A percentile compares a stretch with the other conserved stretches of the same genome.
These are phyloP conservation scores for Pleurotus citrinopileatus DNA, from an alignment of 768 basidiomycete species.

Conservation along the genomic window DNA sequence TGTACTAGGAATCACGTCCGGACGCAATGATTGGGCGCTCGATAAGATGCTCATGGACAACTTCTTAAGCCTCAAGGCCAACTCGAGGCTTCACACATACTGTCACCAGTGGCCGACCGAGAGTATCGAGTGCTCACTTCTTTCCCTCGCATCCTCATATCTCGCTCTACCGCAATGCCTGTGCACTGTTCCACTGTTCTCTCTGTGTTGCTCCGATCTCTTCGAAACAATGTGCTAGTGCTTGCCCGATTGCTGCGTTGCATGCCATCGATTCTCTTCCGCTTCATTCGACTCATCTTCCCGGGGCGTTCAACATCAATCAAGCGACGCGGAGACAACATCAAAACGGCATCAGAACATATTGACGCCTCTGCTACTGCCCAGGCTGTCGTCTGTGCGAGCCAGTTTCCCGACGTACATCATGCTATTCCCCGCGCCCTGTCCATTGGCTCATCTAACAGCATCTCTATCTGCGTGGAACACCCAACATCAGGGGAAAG, in stretches of 20 bases:
- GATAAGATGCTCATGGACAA: too few relatives aligned
- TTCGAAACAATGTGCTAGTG: not conserved
- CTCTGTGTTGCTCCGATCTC: not conserved
- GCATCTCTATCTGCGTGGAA: constrained; percentile 4
- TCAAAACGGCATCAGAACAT: not conserved
- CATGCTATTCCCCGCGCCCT: not conserved
- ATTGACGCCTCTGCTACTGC: too few relatives aligned
- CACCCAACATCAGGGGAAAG: too few relatives aligned
- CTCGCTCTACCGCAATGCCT: constrained; percentile 2
- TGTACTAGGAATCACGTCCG: too few relatives aligned
- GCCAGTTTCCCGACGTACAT: not conserved
- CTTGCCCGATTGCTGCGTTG: not conserved
- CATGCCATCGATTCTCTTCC: constrained; percentile 1
- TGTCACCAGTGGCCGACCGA: too few relatives aligned
- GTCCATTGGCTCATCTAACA: not conserved
- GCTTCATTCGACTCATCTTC: not conserved
- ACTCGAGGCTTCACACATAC: too few relatives aligned
- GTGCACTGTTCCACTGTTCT: not conserved
- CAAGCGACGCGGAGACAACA: not conserved
- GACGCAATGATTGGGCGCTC: too few relatives aligned
- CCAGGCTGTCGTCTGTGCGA: not conserved
- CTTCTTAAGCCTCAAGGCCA: too few relatives aligned
- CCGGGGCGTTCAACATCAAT: not conserved
- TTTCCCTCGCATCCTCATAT: too few relatives aligned
- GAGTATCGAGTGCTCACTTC: too few relatives aligned